phyloP scores from a whole-genome alignment of 2,329 filamentous ascomycete genomes.

The Torrubiellomyces zombiae region DNA sequence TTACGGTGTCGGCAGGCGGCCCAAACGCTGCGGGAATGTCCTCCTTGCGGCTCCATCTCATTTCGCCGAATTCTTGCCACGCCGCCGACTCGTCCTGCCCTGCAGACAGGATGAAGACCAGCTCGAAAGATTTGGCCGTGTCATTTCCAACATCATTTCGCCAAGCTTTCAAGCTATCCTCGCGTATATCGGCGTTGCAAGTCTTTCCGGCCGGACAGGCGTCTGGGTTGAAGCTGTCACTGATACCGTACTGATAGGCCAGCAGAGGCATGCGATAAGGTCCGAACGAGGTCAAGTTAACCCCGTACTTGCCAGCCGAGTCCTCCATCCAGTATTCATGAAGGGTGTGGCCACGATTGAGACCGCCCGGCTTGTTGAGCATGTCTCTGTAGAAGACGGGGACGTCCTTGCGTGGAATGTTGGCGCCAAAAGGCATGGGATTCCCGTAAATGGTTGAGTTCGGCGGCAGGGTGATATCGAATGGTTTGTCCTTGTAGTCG shows the following conservation, averaged over 20 bases:
- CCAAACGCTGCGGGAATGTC: constrained; percentile 32
- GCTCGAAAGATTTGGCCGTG: constrained; percentile 28
- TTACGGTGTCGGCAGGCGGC: constrained; percentile 19
- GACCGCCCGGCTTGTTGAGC: constrained; percentile 29
- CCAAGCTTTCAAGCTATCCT: constrained; percentile 31
- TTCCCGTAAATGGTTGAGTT: constrained; percentile 33
- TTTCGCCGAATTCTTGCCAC: constrained; percentile 40
- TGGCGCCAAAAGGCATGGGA: constrained; percentile 24
- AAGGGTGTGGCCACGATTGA: constrained; percentile 34
- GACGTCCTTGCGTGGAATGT: constrained; percentile 26
- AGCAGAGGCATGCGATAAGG: constrained; percentile 29
- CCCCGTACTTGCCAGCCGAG: constrained; percentile 32
- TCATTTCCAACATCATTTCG: constrained; percentile 31
- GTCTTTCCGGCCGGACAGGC: constrained; percentile 24
- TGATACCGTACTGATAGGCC: constrained; percentile 33
- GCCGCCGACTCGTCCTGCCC: constrained; percentile 38
- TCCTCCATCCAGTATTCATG: constrained; percentile 44
- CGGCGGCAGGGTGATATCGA: constrained; percentile 27
- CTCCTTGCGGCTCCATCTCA: constrained; percentile 29
- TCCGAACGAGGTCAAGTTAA: constrained; percentile 34
- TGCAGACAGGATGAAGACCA: constrained; percentile 36
- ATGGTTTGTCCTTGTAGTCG: constrained; percentile 31
- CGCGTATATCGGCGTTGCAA: constrained; percentile 30
- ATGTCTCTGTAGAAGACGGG: constrained; percentile 32
- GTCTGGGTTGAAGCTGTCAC: constrained; percentile 28